A percentile compares a stretch with the other conserved stretches of the same genome.
These are phyloP conservation scores for Bacterosira constricta DNA, from an alignment of 108 stramenopile genomes.

Conservation along the genomic window DNA sequence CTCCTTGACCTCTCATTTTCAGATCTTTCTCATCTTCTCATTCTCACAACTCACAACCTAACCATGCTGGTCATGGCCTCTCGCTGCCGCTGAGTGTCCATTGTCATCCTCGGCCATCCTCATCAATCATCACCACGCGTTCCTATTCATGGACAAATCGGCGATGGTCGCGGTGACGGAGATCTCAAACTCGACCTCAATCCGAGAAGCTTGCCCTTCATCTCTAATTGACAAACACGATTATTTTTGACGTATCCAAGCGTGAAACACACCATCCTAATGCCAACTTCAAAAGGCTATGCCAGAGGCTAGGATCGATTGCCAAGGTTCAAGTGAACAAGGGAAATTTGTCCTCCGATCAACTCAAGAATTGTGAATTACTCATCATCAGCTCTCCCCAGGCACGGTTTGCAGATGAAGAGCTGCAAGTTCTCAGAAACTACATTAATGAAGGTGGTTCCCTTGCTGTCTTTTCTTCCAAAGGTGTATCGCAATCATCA, in stretches of 20 bases:
- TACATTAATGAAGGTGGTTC: slow-evolving; percentile 71
- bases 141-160: too few species aligned
- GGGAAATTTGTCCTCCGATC: slow-evolving; percentile 40
- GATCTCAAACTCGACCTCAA: too few species aligned
- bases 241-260: slow-evolving; percentile 66
- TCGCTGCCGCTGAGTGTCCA: too few species aligned
- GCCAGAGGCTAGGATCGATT: slow-evolving; percentile 52
- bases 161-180: too few species aligned
- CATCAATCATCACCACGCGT: too few species aligned
- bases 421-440: slow-evolving; percentile 45
- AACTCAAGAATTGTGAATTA: slow-evolving; percentile 39
- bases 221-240: slow-evolving; percentile 14
- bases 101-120: too few species aligned
- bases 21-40: too few species aligned
- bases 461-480: slow-evolving; percentile 56
- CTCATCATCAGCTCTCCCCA: slow-evolving; percentile 62
- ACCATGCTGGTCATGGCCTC: too few species aligned
- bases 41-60: too few species aligned
- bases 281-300: slow-evolving; percentile 61
- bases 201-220: too few species aligned
- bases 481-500: slow-evolving; percentile 62
- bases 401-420: slow-evolving; percentile 49
- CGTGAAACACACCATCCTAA: slow-evolving; percentile 65
- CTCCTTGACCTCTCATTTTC: too few species aligned
- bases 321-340: slow-evolving; percentile 60